Base-by-base conservation (phyloP, 2,329 filamentous ascomycete genomes). In the Talaromyces islandicus region DNA sequence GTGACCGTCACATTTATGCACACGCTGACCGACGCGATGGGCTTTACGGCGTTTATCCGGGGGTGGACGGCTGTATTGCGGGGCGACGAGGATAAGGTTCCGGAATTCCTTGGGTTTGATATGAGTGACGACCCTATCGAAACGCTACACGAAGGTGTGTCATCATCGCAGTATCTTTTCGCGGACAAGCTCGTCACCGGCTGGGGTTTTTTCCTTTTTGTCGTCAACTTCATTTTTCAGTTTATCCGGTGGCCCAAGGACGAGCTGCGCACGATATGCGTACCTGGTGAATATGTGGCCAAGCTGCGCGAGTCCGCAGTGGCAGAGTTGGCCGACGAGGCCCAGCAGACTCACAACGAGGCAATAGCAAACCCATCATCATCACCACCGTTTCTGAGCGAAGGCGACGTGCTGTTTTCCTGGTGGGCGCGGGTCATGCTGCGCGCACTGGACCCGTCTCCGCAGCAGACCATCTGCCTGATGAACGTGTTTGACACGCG, bases 1-100 rank as follows among this genome's bases (percentile, higher is more conserved):
- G 70, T 85, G 1, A 72, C 73, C 0, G 62, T 84, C 0, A 69
- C 70, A 1, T 82, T 75, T 69, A 75, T 78, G 1, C 83, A 85
- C 65, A 77, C 75, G 0, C 66, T 82, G 6, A 76, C 77, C 60
- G 82, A 84, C 62, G 78, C 72, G 3, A 72, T 80, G 63, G 81
- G 79, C 4, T 71, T 72, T 29, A 64, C 69, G 2, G 74, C 70
- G 0, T 68, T 85, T 7, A 63, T 83, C 3, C 64, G 73, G 0
- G 77, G 73, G 7, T 84, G 81, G 82, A 78, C 72, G 0, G 67
- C 75, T 1, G 74, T 81, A 0, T 66, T 84, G 1, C 72, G 73
- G 7, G 80, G 77, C 1, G 68, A 72, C 3, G 77, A 79, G 27
- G 65, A 68, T 11, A 72, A 81, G 46, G 73, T 61, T 17, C 59